Conservation (phyloP, 2,329 filamentous ascomycete species). For the Fusarium incarnatum region DNA sequence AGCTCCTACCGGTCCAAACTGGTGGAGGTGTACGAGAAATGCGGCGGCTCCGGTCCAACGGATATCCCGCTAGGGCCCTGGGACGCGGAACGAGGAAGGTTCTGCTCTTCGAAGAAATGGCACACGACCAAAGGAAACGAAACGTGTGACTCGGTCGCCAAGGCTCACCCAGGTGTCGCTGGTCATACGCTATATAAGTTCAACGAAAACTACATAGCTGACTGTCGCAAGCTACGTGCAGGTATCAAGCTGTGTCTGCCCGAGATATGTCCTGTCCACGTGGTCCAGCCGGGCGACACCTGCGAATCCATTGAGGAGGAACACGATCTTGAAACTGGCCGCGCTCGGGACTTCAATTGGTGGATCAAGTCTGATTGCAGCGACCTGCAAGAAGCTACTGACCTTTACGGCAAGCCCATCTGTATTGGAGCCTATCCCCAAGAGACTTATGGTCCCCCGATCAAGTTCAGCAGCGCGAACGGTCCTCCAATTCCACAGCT, state of each 20-base stretch:
- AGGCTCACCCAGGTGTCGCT: no score
- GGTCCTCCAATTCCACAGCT: no score
- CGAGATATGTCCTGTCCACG: neutral
- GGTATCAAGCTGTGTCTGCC: conserved; percentile 28
- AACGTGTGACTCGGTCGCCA: conserved; percentile 37
- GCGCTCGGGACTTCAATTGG: conserved; percentile 15
- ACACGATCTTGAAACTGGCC: neutral
- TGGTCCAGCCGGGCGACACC: conserved; percentile 1
- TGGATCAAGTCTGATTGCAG: conserved; percentile 16
- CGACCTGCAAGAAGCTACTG: neutral
- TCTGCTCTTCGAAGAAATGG: neutral
- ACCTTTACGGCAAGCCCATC: no score
- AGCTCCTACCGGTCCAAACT: conserved; percentile 17
- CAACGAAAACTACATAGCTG: conserved; percentile 3
- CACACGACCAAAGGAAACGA: conserved; percentile 19
- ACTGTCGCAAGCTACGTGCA: conserved; percentile 21
- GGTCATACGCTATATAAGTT: neutral
- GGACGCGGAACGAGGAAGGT: no score
- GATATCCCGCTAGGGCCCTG: neutral
- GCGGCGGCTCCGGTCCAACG: conserved; percentile 5
- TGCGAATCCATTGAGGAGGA: neutral
- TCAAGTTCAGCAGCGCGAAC: no score
- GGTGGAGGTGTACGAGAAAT: conserved; percentile 20
- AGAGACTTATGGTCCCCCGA: no score
- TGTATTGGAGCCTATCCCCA: no score